Evolutionary conservation across 805 yeast genomes (phyloP), one percentile per base, ranked within the genome.

Genomic region (Ogataea haglerorum): DNA sequence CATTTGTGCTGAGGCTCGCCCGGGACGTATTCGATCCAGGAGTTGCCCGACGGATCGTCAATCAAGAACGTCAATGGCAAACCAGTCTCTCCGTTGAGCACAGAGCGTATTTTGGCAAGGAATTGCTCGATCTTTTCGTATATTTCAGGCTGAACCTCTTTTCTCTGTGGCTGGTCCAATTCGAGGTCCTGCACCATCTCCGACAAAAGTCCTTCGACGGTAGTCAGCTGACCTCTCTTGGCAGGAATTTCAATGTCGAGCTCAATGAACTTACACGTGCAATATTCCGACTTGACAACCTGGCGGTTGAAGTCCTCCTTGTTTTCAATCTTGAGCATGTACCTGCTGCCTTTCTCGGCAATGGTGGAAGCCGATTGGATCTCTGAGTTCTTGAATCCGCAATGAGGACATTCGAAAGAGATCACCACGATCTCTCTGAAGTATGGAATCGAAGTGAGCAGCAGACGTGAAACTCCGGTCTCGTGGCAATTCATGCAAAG

Each of bases 41-140:
- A 91, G 68, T 93, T 93, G 12, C 99, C 99, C 1, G 96, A 77
- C 21, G 99, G 97, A 63, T 93, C 99, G 62, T 90, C 96, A 9
- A 88, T 67, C 17, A 74, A 70, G 35, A 91, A 74, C 0, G 95
- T 85, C 47, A 91, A 57, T 2, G 98, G 98, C 38, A 86, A 63
- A 23, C 76, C 77, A 38, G 75, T 76, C 45, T 82, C 80, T 42
- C 88, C 91, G n/a, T 73, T 71, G 18, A 87, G 67, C 39, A 73
- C 76, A 5, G 72, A 64, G 49, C 70, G 65, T 26, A 91, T 82
- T 56, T 76, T 82, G 17, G 54, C 57, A 42, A 89, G 72, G 45
- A 91, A 79, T 17, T 68, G 78, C 30, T 78, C 83, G 53, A 93
- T 88, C 66, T 90, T 84, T 39, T 74, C 80, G 57, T 79, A 80